These are phyloP conservation scores for Pythium chondricola DNA, from an alignment of 352 stramenopile genomes.

Conservation along the genomic window DNA sequence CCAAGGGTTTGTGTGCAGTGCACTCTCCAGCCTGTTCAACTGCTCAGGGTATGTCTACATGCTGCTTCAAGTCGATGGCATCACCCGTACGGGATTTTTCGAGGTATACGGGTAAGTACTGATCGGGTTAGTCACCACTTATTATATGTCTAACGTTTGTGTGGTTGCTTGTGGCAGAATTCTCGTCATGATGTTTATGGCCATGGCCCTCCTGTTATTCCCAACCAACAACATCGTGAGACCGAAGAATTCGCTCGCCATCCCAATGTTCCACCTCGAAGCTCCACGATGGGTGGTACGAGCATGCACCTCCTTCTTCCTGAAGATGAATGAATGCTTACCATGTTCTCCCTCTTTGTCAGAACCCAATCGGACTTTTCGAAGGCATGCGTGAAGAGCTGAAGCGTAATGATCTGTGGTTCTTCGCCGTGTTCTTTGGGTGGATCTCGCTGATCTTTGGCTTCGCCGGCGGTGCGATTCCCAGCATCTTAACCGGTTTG, in stretches of 20 bases:
- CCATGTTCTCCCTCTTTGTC: background rate
- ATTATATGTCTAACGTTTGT: background rate
- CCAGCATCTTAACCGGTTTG: constrained; percentile 52
- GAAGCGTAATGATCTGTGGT: constrained; percentile 55
- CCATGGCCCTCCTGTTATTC: constrained; percentile 57
- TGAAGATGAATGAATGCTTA: background rate
- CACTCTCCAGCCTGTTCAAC: constrained; percentile 80
- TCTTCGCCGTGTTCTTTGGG: constrained; percentile 71
- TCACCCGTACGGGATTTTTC: constrained; percentile 53
- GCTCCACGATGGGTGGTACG: constrained; percentile 45
- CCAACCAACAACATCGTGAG: constrained; percentile 64
- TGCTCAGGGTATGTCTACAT: constrained; percentile 85
- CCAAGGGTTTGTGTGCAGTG: constrained; percentile 73
- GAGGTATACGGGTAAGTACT: constrained; percentile 46
- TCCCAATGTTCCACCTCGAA: constrained; percentile 51
- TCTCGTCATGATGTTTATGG: constrained; percentile 36
- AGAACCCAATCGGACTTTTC: constrained; percentile 56
- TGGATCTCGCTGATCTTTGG: constrained; percentile 81
- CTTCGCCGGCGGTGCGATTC: constrained; percentile 69
- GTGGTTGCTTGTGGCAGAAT: constrained; percentile 26
- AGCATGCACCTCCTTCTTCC: background rate
- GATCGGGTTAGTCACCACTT: background rate
- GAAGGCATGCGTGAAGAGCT: constrained; percentile 54
- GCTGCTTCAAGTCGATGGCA: constrained; percentile 49
- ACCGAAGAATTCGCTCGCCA: constrained; percentile 30